Percentiles rank a stretch among this genome's conserved stretches.
Conservation (phyloP, 805 yeast genomes). For the Vanderwaltozyma tropicalis region DNA sequence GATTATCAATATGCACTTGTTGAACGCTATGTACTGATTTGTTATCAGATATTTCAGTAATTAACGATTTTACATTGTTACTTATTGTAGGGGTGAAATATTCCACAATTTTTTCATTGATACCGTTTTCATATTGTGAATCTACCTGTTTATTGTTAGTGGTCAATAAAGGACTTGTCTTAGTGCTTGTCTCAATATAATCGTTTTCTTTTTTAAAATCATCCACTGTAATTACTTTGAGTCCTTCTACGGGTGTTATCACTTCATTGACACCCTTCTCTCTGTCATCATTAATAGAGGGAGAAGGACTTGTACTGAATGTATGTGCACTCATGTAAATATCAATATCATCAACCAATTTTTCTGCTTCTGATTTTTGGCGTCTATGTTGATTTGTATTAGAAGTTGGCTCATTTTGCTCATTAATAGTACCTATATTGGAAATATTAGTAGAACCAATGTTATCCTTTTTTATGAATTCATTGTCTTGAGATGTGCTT, state of each 20-base stretch:
- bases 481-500: too few relatives aligned
- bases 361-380: constrained; percentile 27
- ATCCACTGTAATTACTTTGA: neutral
- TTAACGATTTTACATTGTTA: neutral
- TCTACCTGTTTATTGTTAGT: neutral
- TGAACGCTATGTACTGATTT: neutral
- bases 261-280: constrained; percentile 1
- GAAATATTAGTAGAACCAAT: neutral
- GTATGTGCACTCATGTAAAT: constrained; percentile 12
- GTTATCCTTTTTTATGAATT: too few relatives aligned
- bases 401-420: neutral
- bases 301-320: constrained; percentile 4
- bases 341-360: constrained; percentile 27
- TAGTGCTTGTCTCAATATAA: neutral
- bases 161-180: neutral
- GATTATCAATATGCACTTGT: neutral
- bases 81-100: constrained; percentile 3
- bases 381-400: too few relatives aligned
- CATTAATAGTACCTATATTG: neutral
- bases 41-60: too few relatives aligned
- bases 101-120: too few relatives aligned
- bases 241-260: neutral
- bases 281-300: neutral
- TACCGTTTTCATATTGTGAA: neutral
- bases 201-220: neutral